Conservation (phyloP, 176 grass and related monocot species). For the Triticum urartu region DNA sequence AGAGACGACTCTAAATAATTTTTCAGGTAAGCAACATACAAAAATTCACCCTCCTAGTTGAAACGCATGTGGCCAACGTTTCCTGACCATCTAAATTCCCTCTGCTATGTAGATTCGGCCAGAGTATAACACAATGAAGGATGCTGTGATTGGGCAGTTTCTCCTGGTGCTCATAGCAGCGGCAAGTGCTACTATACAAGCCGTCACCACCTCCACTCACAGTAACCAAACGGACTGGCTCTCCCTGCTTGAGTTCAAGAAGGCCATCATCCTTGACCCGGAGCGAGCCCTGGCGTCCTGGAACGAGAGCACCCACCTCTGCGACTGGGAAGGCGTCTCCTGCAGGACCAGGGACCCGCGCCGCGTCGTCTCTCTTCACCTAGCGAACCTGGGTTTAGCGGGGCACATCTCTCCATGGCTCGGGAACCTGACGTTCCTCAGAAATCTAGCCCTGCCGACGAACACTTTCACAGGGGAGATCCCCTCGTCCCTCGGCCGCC, state of each 20-base stretch:
- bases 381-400: not conserved
- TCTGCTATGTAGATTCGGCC: not conserved
- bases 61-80: not conserved
- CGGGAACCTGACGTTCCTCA: conserved; percentile 20
- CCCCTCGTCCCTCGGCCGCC: conserved; percentile 4
- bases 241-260: conserved; percentile 27
- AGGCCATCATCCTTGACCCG: not conserved
- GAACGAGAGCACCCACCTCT: conserved; percentile 37
- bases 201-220: not conserved
- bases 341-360: not conserved
- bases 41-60: not conserved
- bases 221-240: not conserved
- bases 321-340: conserved; percentile 26
- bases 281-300: conserved; percentile 21
- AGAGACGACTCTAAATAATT: not conserved
- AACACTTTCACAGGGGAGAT: not conserved
- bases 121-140: conserved; percentile 1
- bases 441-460: not conserved
- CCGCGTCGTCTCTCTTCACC: not conserved
- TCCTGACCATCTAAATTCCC: not conserved
- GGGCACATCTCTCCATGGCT: conserved; percentile 33
- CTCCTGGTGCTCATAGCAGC: not conserved
- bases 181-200: not conserved
- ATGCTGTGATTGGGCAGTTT: not conserved
- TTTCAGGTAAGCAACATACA: not conserved